A percentile compares a stretch with the other conserved stretches of the same genome.
Conservation (phyloP, 768 basidiomycete species). For the Collybiopsis luxurians region DNA sequence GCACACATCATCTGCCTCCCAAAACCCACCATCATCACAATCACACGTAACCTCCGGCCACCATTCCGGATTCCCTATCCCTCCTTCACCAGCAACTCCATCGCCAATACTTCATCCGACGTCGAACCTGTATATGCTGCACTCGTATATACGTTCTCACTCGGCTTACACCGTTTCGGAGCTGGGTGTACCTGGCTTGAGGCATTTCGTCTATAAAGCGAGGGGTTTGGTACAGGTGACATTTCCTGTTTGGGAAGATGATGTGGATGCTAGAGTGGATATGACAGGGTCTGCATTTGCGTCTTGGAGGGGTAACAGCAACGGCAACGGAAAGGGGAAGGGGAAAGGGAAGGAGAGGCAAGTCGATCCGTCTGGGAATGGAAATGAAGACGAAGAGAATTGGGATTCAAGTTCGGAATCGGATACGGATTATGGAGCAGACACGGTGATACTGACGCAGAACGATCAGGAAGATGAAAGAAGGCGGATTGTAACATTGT, state of each 20-base stretch:
- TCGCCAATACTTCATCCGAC: constrained; percentile 15
- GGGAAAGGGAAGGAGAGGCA: background rate
- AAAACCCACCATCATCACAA: background rate
- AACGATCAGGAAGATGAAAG: background rate
- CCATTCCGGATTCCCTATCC: background rate
- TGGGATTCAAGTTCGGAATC: background rate
- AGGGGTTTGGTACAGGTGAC: constrained; percentile 88
- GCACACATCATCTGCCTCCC: background rate
- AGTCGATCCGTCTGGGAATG: too few species aligned
- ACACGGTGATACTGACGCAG: constrained; percentile 10
- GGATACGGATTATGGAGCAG: background rate
- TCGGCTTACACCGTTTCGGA: constrained; percentile 64
- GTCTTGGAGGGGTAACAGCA: too few species aligned
- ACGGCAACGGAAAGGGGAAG: background rate
- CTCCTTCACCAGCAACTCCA: background rate
- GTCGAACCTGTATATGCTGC: constrained; percentile 47
- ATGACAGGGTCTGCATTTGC: too few species aligned
- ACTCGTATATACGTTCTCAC: constrained; percentile 42
- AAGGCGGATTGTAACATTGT: constrained; percentile 75
- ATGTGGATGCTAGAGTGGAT: background rate
- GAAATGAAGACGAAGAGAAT: background rate
- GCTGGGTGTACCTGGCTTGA: constrained; percentile 83
- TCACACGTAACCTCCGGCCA: background rate
- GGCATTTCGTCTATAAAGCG: constrained; percentile 96
- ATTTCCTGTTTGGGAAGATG: constrained; percentile 75